Percentiles rank a stretch among this genome's conserved stretches.
These are phyloP conservation scores for Podosphaera fusca DNA, from an alignment of 2,329 filamentous ascomycete species.

Conservation along the genomic window DNA sequence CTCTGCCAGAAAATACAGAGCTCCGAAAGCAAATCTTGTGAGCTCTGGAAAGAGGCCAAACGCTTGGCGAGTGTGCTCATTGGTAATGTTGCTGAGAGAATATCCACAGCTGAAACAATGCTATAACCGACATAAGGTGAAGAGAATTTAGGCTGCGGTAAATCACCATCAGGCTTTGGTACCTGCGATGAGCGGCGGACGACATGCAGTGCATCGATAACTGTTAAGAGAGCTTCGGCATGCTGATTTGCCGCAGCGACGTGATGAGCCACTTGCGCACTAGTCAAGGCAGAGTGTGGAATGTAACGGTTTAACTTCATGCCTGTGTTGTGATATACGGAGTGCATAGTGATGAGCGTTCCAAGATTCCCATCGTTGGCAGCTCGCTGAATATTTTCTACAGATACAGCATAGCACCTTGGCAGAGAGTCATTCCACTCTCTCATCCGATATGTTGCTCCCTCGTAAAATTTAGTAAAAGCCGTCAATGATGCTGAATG, in stretches of 20 bases:
- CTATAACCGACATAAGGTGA: conserved; percentile 40
- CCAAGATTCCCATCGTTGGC: conserved; percentile 30
- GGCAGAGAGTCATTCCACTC: conserved; percentile 37
- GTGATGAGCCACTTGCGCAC: conserved; percentile 21
- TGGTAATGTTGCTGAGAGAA: conserved; percentile 35
- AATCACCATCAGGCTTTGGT: neutral
- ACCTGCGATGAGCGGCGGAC: conserved; percentile 6
- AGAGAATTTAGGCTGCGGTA: conserved; percentile 18
- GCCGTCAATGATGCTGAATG: conserved; percentile 13
- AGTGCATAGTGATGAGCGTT: conserved; percentile 38
- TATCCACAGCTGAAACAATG: conserved; percentile 40
- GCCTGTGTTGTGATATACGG: conserved; percentile 39
- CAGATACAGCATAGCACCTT: conserved; percentile 27
- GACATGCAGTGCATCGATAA: conserved; percentile 22
- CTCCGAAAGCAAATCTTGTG: conserved; percentile 29
- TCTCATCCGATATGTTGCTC: conserved; percentile 26
- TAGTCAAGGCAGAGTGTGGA: conserved; percentile 20
- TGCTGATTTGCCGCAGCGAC: conserved; percentile 27
- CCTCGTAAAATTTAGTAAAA: conserved; percentile 25
- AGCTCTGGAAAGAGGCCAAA: conserved; percentile 29
- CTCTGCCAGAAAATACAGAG: conserved; percentile 36
- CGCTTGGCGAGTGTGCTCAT: conserved; percentile 26
- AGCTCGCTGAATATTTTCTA: conserved; percentile 32
- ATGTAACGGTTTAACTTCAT: conserved; percentile 43
- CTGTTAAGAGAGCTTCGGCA: conserved; percentile 27